These are phyloP conservation scores for Sporisorium iseilematis-ciliati DNA, from an alignment of 1,284 basidiomycete species.

Conservation along the genomic window DNA sequence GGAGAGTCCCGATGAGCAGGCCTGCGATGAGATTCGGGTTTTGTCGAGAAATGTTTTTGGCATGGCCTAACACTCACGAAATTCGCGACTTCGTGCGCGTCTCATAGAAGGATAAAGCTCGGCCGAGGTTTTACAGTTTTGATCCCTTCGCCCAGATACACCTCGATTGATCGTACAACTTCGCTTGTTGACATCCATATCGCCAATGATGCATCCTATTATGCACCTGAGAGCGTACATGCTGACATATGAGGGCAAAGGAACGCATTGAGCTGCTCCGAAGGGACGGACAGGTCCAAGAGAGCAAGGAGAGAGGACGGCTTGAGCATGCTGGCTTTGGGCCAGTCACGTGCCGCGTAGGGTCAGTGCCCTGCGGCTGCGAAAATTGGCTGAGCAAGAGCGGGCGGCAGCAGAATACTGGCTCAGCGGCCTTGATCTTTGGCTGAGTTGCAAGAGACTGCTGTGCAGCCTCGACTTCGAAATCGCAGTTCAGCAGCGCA, in stretches of 20 bases:
- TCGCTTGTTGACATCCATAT: background rate
- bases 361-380: background rate
- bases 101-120: background rate
- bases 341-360: background rate
- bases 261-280: background rate
- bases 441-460: conserved; percentile 14
- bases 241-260: background rate
- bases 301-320: background rate
- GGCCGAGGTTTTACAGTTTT: conserved; percentile 22
- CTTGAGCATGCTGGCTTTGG: background rate
- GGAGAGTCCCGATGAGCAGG: background rate
- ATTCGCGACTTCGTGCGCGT: background rate
- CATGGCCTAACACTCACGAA: background rate
- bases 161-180: background rate
- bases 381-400: background rate
- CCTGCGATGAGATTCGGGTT: background rate
- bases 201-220: background rate
- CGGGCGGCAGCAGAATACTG: background rate
- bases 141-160: background rate
- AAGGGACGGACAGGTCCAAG: background rate
- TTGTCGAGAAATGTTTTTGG: background rate
- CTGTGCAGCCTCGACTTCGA: conserved; percentile 17
- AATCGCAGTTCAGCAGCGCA: conserved; percentile 12
- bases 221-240: background rate
- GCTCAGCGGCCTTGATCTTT: background rate